Base-by-base conservation (phyloP, 2,329 filamentous ascomycete genomes). In the Sclerotinia subarctica region DNA sequence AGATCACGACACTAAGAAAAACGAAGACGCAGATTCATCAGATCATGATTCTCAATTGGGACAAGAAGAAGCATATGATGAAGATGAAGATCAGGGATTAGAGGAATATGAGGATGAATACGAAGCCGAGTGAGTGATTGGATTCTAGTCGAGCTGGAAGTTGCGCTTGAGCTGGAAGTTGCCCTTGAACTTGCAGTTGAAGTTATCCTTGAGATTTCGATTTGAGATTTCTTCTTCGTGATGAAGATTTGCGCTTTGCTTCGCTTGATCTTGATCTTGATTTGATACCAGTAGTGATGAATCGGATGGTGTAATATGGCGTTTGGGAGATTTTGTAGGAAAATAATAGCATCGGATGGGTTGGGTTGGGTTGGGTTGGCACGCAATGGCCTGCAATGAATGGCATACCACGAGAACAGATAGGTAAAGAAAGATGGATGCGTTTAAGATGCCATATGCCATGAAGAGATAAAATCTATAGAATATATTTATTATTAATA, bases 11-110 rank as follows among this genome's bases (percentile, higher is more conserved):
- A 51, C 38, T 3, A 19, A n/a, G 26, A 24, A 24, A 24, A 10
- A 19, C 17, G 59, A 42, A 52, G 44, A 47, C 13, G 58, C 29
- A 4, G 44, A 56, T n/a, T 70, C 70, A 19, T 72, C 74, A 6
- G 67, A 70, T 29, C 63, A 8, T 8, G 44, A 70, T n/a, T 74
- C 73, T 0, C 68, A 71, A 29, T 38, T 75, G 7, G 73, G 71
- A 2, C 72, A 75, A 15, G 64, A 70, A 8, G 74, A 76, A 66
- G 73, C 73, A 17, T 75, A 72, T 67, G 74, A 75, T 54, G 73
- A 75, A 35, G 74, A 76, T 53, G 72, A 72, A 57, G 74, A 74
- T 62, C 54, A 66, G 19, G 64, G 47, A 7, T 26, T 62, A 8
- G 57, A 62, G 46, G 56, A 65, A 7, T 54, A 58, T 24, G 51